Base-by-base conservation (phyloP, 352 stramenopile species). In the Phytopythium chamaehyphon region DNA sequence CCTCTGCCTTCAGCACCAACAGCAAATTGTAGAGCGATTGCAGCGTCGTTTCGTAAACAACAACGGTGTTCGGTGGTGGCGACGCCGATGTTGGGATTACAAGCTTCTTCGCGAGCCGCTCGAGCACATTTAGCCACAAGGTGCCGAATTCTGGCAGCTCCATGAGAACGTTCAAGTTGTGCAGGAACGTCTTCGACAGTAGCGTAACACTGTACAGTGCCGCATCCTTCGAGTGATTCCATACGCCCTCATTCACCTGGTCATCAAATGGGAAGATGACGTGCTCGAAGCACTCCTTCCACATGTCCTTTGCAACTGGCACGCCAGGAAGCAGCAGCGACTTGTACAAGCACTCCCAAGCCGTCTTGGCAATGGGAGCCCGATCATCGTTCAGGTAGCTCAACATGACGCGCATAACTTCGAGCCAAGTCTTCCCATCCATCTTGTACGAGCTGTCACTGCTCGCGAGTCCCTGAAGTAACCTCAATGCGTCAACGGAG, bases 201-300 rank as follows among this genome's bases (percentile, higher is more conserved):
- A 95, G 52, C 31, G 84, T 95, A 26, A 92, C 77, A 26, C 82
- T 93, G 69, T 92, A 86, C 2, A 95, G 61, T 40, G 73, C 66
- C 7, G 78, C 81, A 40, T 95, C 82, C 10, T 79, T 80, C 26
- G 74, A 61, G 59, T 76, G 69, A 6, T 63, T 59, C 60, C 73
- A 77, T 37, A 69, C 59, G 14, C 76, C 69, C 39, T 84, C 74
- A 37, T 71, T 80, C 16, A 89, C 76, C 46, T 91, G 81, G 54
- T 95, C 77, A 47, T 95, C 84, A 54, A 95, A 90, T 35, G 84
- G 76, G 52, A 93, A 95, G 51, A 95, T 90, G 18, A 93, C 77
- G n/a, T 90, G 76, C 45, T 89, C 66, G 51, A 95, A 95, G 57
- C 84, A 95, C 40, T 84, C 60, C 50, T 87, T 74, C 84, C 84